Evolutionary conservation across 345 rosid genomes (phyloP), one percentile per base, ranked within the genome.

Genomic region (Pistacia atlantica): DNA sequence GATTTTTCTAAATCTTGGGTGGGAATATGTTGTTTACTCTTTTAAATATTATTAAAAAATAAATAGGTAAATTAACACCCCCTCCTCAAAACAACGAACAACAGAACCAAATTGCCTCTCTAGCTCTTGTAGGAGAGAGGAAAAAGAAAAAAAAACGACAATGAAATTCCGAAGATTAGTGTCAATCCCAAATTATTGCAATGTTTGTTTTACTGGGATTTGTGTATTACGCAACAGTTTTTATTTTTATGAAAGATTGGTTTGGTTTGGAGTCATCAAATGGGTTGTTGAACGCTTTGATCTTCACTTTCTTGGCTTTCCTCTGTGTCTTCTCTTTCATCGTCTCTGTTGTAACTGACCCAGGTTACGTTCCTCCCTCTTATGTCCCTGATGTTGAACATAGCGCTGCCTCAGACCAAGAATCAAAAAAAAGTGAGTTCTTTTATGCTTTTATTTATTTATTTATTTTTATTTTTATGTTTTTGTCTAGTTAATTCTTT

Each of bases 301-400:
- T 88, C 83, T 86, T 88, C 85, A 83, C 79, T 78, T 75, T 73
- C 51, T 73, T 87, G 75, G 83, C 85, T 56, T 86, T 72, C 82
- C 80, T 87, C 45, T 92, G 82, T 77, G 71, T 89, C 71, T 69
- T 82, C 63, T 86, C 92, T 35, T 87, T 87, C 72, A 64, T 59
- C 18, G 72, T 82, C 46, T 80, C 87, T 70, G 87, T 89, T 80
- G 61, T 86, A 14, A 69, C 84, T 28, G 92, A 87, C 71, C 90
- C 97, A 65, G 94, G 97, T 65, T 77, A 80, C 58, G 89, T 86
- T 57, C 91, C 94, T 7, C 66, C 87, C 13, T 80, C 89, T 71
- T 92, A 76, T 80, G 73, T 78, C 51, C 93, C 91, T 83, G 97
- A 92, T 79, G 84, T 89, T 65, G 97, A 92, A 82, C 81, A 52